Evolutionary conservation across 1,284 basidiomycete genomes (phyloP), one percentile per base, ranked within the genome.

Genomic region (Puccinia polysora): DNA sequence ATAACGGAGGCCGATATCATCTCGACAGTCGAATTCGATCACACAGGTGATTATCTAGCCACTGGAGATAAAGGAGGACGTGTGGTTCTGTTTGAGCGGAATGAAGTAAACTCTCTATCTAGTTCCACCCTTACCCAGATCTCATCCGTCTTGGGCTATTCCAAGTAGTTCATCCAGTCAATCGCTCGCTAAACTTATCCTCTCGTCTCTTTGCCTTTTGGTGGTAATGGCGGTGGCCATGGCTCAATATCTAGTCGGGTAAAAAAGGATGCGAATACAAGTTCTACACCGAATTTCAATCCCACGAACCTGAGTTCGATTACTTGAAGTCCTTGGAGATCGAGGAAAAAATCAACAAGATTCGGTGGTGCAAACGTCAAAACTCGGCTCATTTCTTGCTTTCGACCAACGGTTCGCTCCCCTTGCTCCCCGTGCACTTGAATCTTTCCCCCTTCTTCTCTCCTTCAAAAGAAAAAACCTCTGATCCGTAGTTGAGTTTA

Each of bases 221-320:
- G n/a, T n/a, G n/a, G n/a, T n/a, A n/a, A n/a, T n/a, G n/a, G n/a
- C n/a, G n/a, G n/a, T n/a, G n/a, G n/a, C n/a, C n/a, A n/a, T n/a
- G n/a, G n/a, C n/a, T n/a, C n/a, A n/a, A n/a, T n/a, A n/a, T 10
- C 4, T 18, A 65, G 60, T 73, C 55, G 4, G 69, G 60, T 90
- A 98, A 98, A 89, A 97, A 97, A 82, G 93, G 93, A 74, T 99
- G 96, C 84, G 96, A 99, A 83, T 98, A 99, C 87, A 97, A 97
- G 82, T 99, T 98, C 82, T 97, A 98, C 82, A 98, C 96, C 74
- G 96, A 99, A 82, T 96, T 98, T 80, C 96, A 99, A 84, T 96
- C 91, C 55, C 96, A 99, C 81, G 96, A 99, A 81, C 96, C 96
- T 73, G 96, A 99, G 81, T 99, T 99, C 81, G 96, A 99, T 84